Conservation (phyloP, 257 asterid species). For the Penstemon barbatus region DNA sequence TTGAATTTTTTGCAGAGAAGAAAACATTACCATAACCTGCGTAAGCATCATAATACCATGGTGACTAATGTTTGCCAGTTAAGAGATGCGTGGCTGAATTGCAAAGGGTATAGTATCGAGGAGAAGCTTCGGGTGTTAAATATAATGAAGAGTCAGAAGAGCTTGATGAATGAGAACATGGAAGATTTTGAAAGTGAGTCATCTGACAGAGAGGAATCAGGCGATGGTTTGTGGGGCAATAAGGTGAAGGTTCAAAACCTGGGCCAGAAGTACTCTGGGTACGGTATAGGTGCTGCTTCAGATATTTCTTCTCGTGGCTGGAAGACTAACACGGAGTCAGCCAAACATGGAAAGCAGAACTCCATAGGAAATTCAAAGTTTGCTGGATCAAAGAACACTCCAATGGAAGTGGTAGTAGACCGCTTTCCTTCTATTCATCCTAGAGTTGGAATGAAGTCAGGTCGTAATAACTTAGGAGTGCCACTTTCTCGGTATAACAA, state of each 20-base stretch:
- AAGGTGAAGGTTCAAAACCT: slow-evolving; percentile 62
- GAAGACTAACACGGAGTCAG: slow-evolving; percentile 43
- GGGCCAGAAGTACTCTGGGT: slow-evolving; percentile 60
- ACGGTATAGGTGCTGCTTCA: slow-evolving; percentile 40
- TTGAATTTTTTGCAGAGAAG: slow-evolving; percentile 74
- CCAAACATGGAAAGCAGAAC: slow-evolving; percentile 60
- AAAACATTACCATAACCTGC: slow-evolving; percentile 76
- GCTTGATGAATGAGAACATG: slow-evolving; percentile 91
- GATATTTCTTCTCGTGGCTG: slow-evolving; percentile 52
- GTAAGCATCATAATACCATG: slow-evolving; percentile 75
- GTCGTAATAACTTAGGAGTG: slow-evolving; percentile 40
- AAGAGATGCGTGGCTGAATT: slow-evolving; percentile 89
- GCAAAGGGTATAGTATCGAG: slow-evolving; percentile 85
- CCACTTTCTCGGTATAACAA: slow-evolving; percentile 47
- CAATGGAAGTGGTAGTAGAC: slow-evolving; percentile 48
- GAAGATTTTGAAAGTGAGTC: slow-evolving; percentile 78
- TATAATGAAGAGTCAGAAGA: slow-evolving; percentile 86
- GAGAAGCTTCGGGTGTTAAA: slow-evolving; percentile 94
- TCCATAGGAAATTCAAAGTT: slow-evolving; percentile 64
- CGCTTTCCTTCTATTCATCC: slow-evolving; percentile 46
- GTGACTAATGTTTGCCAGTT: slow-evolving; percentile 85
- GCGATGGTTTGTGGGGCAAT: slow-evolving; percentile 70
- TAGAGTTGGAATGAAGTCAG: slow-evolving; percentile 49
- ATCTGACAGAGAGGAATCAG: slow-evolving; percentile 81
- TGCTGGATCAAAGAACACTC: slow-evolving; percentile 51